Evolutionary conservation across 2,329 filamentous ascomycete species (phyloP).

Genomic region (Neonectria ditissima): DNA sequence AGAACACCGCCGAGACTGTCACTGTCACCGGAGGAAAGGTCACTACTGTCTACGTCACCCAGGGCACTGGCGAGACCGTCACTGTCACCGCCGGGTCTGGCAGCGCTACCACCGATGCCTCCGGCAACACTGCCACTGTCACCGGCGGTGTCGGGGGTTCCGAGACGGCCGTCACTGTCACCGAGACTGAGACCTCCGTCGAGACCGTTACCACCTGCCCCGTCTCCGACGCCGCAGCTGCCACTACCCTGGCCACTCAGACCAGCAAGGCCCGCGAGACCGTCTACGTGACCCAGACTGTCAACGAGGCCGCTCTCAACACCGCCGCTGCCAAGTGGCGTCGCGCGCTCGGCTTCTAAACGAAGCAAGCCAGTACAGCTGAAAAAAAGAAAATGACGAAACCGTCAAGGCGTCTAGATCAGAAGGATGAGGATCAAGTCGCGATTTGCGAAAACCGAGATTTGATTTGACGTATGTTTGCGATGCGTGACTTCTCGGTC

Average conservation of each 20-base stretch:
- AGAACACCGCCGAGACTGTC: slow-evolving; percentile 1
- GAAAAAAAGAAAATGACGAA: slow-evolving; percentile 13
- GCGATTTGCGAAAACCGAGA: not conserved
- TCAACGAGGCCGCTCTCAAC: slow-evolving; percentile 25
- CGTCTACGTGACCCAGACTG: slow-evolving; percentile 42
- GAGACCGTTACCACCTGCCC: slow-evolving; percentile 30
- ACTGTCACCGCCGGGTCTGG: slow-evolving; percentile 15
- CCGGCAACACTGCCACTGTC: slow-evolving; percentile 10
- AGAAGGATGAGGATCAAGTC: slow-evolving; percentile 11
- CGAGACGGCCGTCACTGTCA: slow-evolving; percentile 14
- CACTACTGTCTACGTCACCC: not conserved
- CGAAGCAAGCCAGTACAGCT: not conserved
- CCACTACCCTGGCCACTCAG: slow-evolving; percentile 39
- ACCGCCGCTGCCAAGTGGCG: slow-evolving; percentile 20
- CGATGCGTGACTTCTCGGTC: slow-evolving; percentile 12
- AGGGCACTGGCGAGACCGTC: slow-evolving; percentile 38
- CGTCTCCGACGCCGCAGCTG: slow-evolving; percentile 32
- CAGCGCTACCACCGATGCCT: slow-evolving; percentile 7
- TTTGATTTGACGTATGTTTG: slow-evolving; percentile 12
- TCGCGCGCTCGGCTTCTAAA: slow-evolving; percentile 21
- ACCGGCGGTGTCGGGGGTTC: slow-evolving; percentile 25
- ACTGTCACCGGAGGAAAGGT: slow-evolving; percentile 30
- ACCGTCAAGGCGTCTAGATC: slow-evolving; percentile 14
- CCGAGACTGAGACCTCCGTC: slow-evolving; percentile 21
- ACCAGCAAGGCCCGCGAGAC: slow-evolving; percentile 38